Conservation (phyloP, 371 early-diverging fungal genomes). For the Batkoa obscura region DNA sequence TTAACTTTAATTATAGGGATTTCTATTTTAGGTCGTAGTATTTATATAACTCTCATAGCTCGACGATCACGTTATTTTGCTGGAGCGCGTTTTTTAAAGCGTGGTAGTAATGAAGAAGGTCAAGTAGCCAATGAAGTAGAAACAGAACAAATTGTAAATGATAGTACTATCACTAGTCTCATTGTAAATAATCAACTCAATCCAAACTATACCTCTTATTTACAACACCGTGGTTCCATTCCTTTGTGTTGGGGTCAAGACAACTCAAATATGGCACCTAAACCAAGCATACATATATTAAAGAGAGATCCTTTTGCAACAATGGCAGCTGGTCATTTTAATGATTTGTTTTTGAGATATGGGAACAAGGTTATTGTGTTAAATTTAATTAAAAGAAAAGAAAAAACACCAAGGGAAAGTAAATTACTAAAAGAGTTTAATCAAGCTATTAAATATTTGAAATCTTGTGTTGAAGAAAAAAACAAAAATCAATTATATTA, state of each 20-base stretch:
- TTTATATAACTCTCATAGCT: constrained; percentile 84
- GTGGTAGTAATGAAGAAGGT: constrained; percentile 84
- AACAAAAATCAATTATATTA: constrained; percentile 34
- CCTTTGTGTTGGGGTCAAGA: constrained; percentile 94
- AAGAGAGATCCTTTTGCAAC: constrained; percentile 74
- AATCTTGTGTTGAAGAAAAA: constrained; percentile 65
- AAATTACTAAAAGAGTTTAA: constrained; percentile 68
- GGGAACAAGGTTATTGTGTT: constrained; percentile 75
- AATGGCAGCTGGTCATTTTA: constrained; percentile 81
- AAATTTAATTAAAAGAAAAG: constrained; percentile 86
- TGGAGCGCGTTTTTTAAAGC: constrained; percentile 90
- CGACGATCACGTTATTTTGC: constrained; percentile 86
- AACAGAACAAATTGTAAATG: constrained; percentile 93
- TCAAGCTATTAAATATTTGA: constrained; percentile 62
- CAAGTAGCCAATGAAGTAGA: constrained; percentile 99
- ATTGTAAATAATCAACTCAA: constrained; percentile 31
- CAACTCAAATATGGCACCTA: constrained; percentile 73
- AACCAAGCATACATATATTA: constrained; percentile 77
- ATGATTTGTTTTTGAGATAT: constrained; percentile 72
- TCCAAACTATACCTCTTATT: constrained; percentile 73
- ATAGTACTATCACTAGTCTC: constrained; percentile 72
- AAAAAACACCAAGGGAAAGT: constrained; percentile 73
- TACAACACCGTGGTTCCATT: constrained; percentile 92
- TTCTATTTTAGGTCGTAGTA: constrained; percentile 44
- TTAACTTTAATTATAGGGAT: constrained; percentile 1